Conservation (phyloP, 2,329 filamentous ascomycete genomes). For the Apiospora pterosperma region DNA sequence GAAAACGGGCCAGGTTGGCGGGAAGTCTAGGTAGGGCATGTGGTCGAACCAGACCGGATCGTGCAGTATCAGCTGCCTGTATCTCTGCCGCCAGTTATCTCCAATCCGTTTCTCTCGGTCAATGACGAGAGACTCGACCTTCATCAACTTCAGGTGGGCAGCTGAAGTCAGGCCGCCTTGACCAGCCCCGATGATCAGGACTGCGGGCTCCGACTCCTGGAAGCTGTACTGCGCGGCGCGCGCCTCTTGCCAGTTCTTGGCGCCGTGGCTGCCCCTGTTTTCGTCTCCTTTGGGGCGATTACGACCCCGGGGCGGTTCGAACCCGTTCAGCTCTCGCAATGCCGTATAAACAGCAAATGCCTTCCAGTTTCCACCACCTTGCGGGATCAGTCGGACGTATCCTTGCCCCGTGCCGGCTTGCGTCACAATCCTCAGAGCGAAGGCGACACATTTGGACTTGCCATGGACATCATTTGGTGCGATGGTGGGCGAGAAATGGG, state of each 20-base stretch:
- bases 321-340: slow-evolving; percentile 49
- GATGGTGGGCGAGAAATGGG: slow-evolving; percentile 39
- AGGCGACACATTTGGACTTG: slow-evolving; percentile 50
- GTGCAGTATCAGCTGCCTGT: slow-evolving; percentile 64
- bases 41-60: slow-evolving; percentile 62
- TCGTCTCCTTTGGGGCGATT: slow-evolving; percentile 53
- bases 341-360: slow-evolving; percentile 62
- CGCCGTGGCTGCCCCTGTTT: slow-evolving; percentile 47
- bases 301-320: slow-evolving; percentile 45
- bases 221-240: slow-evolving; percentile 46
- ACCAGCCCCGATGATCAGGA: slow-evolving; percentile 57
- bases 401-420: slow-evolving; percentile 53
- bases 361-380: slow-evolving; percentile 48
- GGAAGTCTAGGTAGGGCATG: slow-evolving; percentile 63
- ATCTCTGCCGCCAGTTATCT: slow-evolving; percentile 62
- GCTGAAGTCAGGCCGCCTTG: slow-evolving; percentile 57
- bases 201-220: slow-evolving; percentile 48
- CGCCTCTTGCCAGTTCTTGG: slow-evolving; percentile 59
- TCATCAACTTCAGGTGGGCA: slow-evolving; percentile 57
- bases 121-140: slow-evolving; percentile 53
- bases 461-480: slow-evolving; percentile 46
- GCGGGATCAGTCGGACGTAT: slow-evolving; percentile 47
- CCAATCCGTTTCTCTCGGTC: slow-evolving; percentile 56
- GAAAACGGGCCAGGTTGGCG: slow-evolving; percentile 64
- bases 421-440: slow-evolving; percentile 53